Evolutionary conservation across 164 flowering plant species (phyloP).

Genomic region (Saururus chinensis): DNA sequence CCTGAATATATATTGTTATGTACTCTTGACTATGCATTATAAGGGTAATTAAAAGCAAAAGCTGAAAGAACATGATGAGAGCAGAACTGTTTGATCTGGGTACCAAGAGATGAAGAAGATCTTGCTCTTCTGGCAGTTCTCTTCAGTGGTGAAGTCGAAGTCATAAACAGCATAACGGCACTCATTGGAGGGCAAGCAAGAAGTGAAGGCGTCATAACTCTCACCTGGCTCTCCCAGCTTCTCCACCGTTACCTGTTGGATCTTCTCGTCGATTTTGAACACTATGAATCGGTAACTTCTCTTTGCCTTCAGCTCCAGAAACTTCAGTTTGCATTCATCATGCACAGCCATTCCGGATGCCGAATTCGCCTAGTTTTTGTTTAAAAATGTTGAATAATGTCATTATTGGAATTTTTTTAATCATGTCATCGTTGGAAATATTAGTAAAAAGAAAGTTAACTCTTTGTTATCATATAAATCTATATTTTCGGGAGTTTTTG

Average conservation of each 20-base stretch:
- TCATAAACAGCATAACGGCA: slow-evolving; percentile 79
- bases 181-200: slow-evolving; percentile 51
- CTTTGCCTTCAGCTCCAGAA: slow-evolving; percentile 61
- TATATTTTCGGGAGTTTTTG: background rate
- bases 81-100: background rate
- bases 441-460: background rate
- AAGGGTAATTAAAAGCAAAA: too few relatives aligned
- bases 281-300: slow-evolving; percentile 54
- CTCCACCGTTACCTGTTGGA: slow-evolving; percentile 56
- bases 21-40: too few relatives aligned
- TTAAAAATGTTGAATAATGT: too few relatives aligned
- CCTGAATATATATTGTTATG: too few relatives aligned
- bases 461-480: background rate
- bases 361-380: slow-evolving; percentile 42
- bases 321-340: slow-evolving; percentile 67
- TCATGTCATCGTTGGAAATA: background rate
- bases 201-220: slow-evolving; percentile 53
- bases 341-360: slow-evolving; percentile 80
- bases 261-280: slow-evolving; percentile 51
- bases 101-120: slow-evolving; percentile 87
- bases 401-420: too few relatives aligned
- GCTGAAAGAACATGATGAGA: background rate
- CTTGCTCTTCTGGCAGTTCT: slow-evolving; percentile 87
- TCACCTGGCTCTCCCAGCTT: slow-evolving; percentile 48
- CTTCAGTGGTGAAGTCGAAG: slow-evolving; percentile 63